Evolutionary conservation across 208 protist genomes (phyloP).

Genomic region (Crithidia thermophila): DNA sequence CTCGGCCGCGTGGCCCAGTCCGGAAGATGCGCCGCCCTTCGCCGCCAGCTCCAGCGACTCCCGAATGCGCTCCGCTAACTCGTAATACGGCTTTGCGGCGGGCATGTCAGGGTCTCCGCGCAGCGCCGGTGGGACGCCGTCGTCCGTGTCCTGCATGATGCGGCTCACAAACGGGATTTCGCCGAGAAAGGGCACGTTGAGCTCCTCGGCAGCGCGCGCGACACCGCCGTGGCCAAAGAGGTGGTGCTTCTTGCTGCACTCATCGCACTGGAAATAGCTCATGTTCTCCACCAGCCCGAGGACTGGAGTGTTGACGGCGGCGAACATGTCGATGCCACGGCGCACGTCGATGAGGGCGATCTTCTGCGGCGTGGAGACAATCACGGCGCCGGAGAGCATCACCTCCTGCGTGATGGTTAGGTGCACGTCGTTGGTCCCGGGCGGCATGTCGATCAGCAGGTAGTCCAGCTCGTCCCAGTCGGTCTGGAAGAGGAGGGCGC

Average conservation of each 20-base stretch:
- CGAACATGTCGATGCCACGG: constrained; percentile 95
- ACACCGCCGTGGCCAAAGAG: constrained; percentile 95
- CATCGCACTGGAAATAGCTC: constrained; percentile 96
- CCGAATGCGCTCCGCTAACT: constrained; percentile 62
- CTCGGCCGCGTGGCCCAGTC: constrained; percentile 11
- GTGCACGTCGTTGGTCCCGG: constrained; percentile 93
- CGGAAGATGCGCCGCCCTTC: not conserved
- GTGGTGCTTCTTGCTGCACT: constrained; percentile 88
- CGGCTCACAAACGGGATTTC: constrained; percentile 92
- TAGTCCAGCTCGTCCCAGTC: constrained; percentile 95
- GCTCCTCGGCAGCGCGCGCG: constrained; percentile 77
- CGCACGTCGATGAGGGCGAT: constrained; percentile 93
- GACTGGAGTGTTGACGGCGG: constrained; percentile 94
- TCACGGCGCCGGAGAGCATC: constrained; percentile 92
- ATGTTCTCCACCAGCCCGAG: constrained; percentile 98
- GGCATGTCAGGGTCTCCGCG: constrained; percentile 67
- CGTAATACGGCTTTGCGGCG: constrained; percentile 86
- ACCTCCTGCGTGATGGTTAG: constrained; percentile 92
- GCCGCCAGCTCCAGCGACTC: constrained; percentile 19
- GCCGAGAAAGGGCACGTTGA: constrained; percentile 91
- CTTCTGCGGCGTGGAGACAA: constrained; percentile 97
- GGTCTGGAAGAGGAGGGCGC: constrained; percentile 87
- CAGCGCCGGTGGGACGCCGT: constrained; percentile 90
- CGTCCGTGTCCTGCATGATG: constrained; percentile 93
- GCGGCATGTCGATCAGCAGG: constrained; percentile 93